Evolutionary conservation across 352 stramenopile species (phyloP).

Genomic region (Hyaloperonospora arabidopsidis): DNA sequence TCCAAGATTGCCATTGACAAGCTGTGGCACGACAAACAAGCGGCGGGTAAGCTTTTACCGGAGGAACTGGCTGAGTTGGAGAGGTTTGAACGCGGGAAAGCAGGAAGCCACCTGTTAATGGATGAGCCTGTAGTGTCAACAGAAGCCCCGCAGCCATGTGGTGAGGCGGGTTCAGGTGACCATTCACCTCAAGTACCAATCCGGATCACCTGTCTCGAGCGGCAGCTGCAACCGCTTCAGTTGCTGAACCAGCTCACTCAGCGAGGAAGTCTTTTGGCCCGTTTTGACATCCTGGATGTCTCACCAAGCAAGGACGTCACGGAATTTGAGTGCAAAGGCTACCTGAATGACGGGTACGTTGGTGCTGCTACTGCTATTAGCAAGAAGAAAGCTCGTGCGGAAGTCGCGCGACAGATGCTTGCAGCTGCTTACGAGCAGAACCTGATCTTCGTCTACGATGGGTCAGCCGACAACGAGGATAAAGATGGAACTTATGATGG

Average conservation of each 20-base stretch:
- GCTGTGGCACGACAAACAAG: slow-evolving; percentile 67
- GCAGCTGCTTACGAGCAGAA: slow-evolving; percentile 64
- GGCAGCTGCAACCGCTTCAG: slow-evolving; percentile 32
- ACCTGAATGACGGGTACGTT: slow-evolving; percentile 40
- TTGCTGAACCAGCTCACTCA: slow-evolving; percentile 50
- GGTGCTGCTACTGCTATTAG: slow-evolving; percentile 33
- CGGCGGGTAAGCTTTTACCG: slow-evolving; percentile 35
- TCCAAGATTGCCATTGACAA: slow-evolving; percentile 61
- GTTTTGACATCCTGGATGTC: slow-evolving; percentile 46
- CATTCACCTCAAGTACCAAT: slow-evolving; percentile 13
- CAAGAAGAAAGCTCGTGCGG: slow-evolving; percentile 79
- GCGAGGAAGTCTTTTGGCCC: slow-evolving; percentile 35
- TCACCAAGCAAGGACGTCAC: slow-evolving; percentile 30
- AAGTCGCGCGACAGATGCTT: slow-evolving; percentile 60
- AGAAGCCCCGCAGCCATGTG: neutral
- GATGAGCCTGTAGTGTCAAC: neutral
- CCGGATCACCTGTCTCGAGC: slow-evolving; percentile 38
- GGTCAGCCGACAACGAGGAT: slow-evolving; percentile 26
- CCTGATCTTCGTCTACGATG: slow-evolving; percentile 32
- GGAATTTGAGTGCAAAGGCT: slow-evolving; percentile 45
- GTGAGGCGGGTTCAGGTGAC: neutral
- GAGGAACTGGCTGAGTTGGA: slow-evolving; percentile 63
- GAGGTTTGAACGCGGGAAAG: slow-evolving; percentile 27
- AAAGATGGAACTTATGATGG: slow-evolving; percentile 1
- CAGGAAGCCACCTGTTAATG: slow-evolving; percentile 8